Evolutionary conservation across 2,329 filamentous ascomycete species (phyloP).

Genomic region (Dactylellina cionopaga): DNA sequence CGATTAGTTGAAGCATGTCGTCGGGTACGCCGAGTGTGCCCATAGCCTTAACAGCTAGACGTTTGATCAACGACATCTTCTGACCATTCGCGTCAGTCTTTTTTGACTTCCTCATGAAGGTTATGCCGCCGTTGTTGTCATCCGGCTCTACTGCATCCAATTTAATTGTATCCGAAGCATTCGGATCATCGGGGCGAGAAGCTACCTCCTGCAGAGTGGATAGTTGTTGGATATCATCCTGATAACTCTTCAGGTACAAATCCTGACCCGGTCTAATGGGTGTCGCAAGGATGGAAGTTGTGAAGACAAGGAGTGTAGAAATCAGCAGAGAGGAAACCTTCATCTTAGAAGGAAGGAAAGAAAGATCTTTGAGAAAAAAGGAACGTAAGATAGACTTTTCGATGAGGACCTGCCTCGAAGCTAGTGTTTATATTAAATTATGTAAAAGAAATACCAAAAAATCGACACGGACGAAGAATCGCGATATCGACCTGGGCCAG

Average conservation of each 20-base stretch:
- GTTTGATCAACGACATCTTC: conserved; percentile 14
- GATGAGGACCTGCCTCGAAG: conserved; percentile 28
- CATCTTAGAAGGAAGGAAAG: conserved; percentile 6
- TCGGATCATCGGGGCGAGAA: neutral
- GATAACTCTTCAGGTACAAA: too few relatives aligned
- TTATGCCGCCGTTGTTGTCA: too few relatives aligned
- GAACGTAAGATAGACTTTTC: too few relatives aligned
- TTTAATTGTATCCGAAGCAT: too few relatives aligned
- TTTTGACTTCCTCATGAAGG: too few relatives aligned
- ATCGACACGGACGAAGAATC: conserved; percentile 23
- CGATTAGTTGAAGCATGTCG: conserved; percentile 33
- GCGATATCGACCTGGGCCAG: conserved; percentile 44
- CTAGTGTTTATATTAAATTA: neutral
- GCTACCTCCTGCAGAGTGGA: conserved; percentile 2
- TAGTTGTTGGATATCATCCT: conserved; percentile 2
- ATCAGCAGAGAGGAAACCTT: conserved; percentile 12
- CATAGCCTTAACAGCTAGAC: conserved; percentile 18
- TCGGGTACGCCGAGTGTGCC: conserved; percentile 24
- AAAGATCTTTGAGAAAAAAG: conserved; percentile 4
- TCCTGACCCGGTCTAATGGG: too few relatives aligned
- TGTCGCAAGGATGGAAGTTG: conserved; percentile 3
- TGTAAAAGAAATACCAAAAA: neutral
- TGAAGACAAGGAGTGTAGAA: conserved; percentile 15
- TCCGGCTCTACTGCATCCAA: too few relatives aligned
- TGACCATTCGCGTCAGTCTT: too few relatives aligned